These are phyloP conservation scores for Gamsiella multidivaricata DNA, from an alignment of 192 early-diverging fungal species.

Conservation along the genomic window DNA sequence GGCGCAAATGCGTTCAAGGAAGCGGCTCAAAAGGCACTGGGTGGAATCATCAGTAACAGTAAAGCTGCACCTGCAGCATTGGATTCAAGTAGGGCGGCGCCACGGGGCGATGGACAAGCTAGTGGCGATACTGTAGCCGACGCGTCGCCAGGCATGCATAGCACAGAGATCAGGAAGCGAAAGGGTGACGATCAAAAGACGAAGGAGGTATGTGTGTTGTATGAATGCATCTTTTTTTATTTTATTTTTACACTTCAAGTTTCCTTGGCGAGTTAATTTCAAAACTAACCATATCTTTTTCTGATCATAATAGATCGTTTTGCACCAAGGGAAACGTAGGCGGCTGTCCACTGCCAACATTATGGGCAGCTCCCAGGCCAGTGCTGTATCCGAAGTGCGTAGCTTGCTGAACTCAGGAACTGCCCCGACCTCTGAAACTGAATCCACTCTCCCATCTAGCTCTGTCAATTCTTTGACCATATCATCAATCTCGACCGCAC, in stretches of 20 bases:
- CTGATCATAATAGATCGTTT: background rate
- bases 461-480: constrained; percentile 13
- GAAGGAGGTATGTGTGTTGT: constrained; percentile 22
- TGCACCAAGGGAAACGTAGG: constrained; percentile 17
- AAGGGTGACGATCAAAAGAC: constrained; percentile 5
- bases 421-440: background rate
- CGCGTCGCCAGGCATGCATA: constrained; percentile 11
- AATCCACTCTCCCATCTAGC: background rate
- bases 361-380: background rate
- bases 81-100: background rate
- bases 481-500: constrained; percentile 19
- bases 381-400: background rate
- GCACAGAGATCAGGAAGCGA: constrained; percentile 26
- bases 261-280: too few species aligned
- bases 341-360: constrained; percentile 4
- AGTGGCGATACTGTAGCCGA: constrained; percentile 37
- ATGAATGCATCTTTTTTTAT: background rate
- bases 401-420: background rate
- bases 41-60: background rate
- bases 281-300: too few species aligned
- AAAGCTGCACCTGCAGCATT: background rate
- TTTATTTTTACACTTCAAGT: background rate
- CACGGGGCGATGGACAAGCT: background rate
- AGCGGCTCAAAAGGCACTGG: constrained; percentile 16
- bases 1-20: constrained; percentile 20